A percentile compares a stretch with the other conserved stretches of the same genome.
Conservation (phyloP, 257 asterid species). For the Solanum acaule region DNA sequence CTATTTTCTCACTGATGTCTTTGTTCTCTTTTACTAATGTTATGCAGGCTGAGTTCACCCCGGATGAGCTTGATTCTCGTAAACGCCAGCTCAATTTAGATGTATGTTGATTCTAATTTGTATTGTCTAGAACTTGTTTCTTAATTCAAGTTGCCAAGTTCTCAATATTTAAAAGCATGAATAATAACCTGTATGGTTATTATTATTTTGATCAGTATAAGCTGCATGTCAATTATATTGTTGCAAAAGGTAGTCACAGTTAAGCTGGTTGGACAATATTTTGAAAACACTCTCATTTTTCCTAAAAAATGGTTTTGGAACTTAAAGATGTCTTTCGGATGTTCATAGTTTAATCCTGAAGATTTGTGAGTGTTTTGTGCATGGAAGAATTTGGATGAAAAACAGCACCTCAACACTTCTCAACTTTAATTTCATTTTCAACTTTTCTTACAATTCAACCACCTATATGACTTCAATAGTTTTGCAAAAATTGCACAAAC, state of each 20-base stretch:
- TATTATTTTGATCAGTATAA: neutral
- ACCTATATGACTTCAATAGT: neutral
- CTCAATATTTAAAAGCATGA: neutral
- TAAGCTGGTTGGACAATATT: neutral
- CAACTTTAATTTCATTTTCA: neutral
- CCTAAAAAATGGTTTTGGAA: neutral
- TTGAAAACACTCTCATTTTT: neutral
- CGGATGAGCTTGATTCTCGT: slow-evolving; percentile 68
- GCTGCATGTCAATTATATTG: slow-evolving; percentile 2
- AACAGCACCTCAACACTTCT: neutral
- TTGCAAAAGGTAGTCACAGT: neutral
- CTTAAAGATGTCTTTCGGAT: neutral
- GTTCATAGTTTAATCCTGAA: neutral
- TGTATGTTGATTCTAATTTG: slow-evolving; percentile 5
- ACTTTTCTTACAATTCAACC: neutral
- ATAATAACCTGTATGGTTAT: neutral
- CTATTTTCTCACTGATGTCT: neutral
- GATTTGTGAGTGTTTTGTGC: neutral
- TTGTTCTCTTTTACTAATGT: neutral
- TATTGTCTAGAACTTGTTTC: neutral
- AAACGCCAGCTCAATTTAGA: slow-evolving; percentile 52
- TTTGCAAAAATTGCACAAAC: neutral
- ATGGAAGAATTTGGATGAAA: neutral
- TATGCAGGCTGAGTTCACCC: slow-evolving; percentile 72
- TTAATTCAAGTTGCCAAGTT: neutral